Evolutionary conservation across 2,329 filamentous ascomycete species (phyloP).

Genomic region (Paradendryphiella salina): DNA sequence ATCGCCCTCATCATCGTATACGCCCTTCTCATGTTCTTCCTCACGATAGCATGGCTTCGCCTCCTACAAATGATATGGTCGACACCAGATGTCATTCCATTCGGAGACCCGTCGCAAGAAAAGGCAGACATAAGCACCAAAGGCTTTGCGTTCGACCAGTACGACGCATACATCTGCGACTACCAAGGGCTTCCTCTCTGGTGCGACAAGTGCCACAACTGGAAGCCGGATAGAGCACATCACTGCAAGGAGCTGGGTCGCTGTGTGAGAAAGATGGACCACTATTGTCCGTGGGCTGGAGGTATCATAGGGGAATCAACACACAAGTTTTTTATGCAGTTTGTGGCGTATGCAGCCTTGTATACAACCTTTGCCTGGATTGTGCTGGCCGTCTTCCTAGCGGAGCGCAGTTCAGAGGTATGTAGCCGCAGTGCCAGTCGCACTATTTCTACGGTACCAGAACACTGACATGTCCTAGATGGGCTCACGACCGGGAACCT

Average conservation of each 20-base stretch:
- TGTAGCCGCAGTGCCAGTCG: conserved; percentile 19
- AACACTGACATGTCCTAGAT: conserved; percentile 16
- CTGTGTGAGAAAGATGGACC: conserved; percentile 89
- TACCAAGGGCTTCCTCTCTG: conserved; percentile 77
- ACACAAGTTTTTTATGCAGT: conserved; percentile 93
- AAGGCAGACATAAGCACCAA: conserved; percentile 34
- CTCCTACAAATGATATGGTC: conserved; percentile 68
- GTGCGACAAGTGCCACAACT: conserved; percentile 81
- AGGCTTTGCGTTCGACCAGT: conserved; percentile 77
- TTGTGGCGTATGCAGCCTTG: conserved; percentile 71
- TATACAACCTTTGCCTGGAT: conserved; percentile 69
- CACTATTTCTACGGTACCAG: neutral
- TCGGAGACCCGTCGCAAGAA: conserved; percentile 50
- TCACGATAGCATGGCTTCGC: conserved; percentile 70
- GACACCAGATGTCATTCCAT: conserved; percentile 74
- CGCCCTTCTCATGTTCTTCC: conserved; percentile 69
- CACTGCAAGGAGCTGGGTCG: conserved; percentile 81
- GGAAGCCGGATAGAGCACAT: conserved; percentile 85
- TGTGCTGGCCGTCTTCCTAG: conserved; percentile 66
- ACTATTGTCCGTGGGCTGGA: conserved; percentile 95
- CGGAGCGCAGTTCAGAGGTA: conserved; percentile 56
- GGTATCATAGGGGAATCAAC: conserved; percentile 84
- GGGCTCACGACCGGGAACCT: conserved; percentile 43
- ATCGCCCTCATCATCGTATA: conserved; percentile 73
- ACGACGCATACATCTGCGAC: conserved; percentile 83